Base-by-base conservation (phyloP, 2,329 filamentous ascomycete genomes). In the Epichloe uncinata region DNA sequence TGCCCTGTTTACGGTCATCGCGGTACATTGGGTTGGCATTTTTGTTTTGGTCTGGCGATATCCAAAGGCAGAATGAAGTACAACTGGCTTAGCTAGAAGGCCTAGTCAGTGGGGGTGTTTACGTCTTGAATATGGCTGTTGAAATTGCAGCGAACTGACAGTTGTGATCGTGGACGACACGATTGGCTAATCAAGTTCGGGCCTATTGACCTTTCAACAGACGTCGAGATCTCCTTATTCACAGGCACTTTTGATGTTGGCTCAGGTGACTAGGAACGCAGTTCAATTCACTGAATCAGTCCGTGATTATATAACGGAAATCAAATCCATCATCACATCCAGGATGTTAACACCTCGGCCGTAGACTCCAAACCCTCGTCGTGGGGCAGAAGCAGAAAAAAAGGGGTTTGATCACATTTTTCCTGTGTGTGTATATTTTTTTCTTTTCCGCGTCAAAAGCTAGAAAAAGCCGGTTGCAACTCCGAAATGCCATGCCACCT, bases 401-500 rank as follows among this genome's bases (percentile, higher is more conserved):
- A 52, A 59, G 60, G 55, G 55, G 55, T 58, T 64, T 59, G 52
- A 59, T 65, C 65, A 67, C 62, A 63, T 62, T 63, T 63, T 60
- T 59, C 26, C 30, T n/a, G 41, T 52, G 48, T 51, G 33, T 45
- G 11, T 22, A 20, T 15, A 38, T 59, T 57, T 64, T 56, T 56
- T 57, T 63, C 61, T 56, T 66, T 64, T 65, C 61, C 62, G 61
- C 62, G 55, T 66, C 60, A 66, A 68, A 68, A 66, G 63, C 67
- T 68, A 69, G 45, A 65, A 68, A 70, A 61, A 57, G 66, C 67
- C 67, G 64, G 61, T 65, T 66, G 66, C 68, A 71, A 70, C 68
- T 70, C 68, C 68, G 57, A 61, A 68, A 70, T 69, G 66, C 68
- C 67, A 68, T 68, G 64, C 66, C 47, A 64, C 63, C 65, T 66